These are phyloP conservation scores for Solanum habrochaites DNA, from an alignment of 257 asterid genomes.

Conservation along the genomic window DNA sequence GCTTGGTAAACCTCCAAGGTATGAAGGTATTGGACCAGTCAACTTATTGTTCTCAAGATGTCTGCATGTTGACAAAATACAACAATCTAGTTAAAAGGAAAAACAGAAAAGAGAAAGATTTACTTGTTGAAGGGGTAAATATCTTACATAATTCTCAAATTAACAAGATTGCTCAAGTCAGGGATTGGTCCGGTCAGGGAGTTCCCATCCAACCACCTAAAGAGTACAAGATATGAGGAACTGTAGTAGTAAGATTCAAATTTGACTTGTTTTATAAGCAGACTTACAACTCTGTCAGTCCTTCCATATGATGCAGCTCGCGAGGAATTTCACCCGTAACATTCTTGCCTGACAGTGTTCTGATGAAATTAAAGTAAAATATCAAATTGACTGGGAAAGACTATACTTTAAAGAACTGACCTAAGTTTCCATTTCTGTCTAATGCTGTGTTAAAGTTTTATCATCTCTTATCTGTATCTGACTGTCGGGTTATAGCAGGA, in stretches of 20 bases:
- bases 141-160: constrained; percentile 68
- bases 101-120: background rate
- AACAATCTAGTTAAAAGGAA: background rate
- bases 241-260: background rate
- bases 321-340: constrained; percentile 61
- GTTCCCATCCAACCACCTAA: constrained; percentile 87
- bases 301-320: constrained; percentile 69
- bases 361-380: constrained; percentile 25
- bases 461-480: background rate
- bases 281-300: constrained; percentile 75
- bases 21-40: constrained; percentile 59
- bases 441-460: background rate
- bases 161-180: constrained; percentile 65
- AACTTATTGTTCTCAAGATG: constrained; percentile 83
- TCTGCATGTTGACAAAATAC: constrained; percentile 32
- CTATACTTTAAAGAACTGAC: background rate
- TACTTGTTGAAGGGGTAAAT: background rate
- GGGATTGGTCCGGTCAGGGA: constrained; percentile 59
- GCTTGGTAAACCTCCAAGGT: constrained; percentile 57
- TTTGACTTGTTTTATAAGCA: background rate
- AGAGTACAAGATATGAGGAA: background rate
- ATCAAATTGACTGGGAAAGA: background rate
- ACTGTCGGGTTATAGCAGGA: background rate
- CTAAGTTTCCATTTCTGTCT: background rate
- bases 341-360: constrained; percentile 65